Evolutionary conservation across 305 asterid species (phyloP), one percentile per base, ranked within the genome.

Genomic region (Plantago coronopus): DNA sequence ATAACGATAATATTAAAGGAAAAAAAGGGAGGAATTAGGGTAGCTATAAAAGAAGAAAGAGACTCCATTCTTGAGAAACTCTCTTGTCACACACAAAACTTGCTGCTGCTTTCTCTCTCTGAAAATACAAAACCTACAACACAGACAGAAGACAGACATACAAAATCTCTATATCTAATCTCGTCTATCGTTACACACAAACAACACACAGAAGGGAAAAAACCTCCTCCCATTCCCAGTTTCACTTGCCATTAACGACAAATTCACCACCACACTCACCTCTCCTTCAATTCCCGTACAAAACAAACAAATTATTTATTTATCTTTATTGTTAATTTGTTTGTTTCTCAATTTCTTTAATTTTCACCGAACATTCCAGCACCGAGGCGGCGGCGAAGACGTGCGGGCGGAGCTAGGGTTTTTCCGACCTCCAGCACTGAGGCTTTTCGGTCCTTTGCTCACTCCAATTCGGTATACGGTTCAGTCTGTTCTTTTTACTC

Each of bases 391-490:
- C n/a, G n/a, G n/a, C n/a, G n/a, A n/a, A n/a, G n/a, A n/a, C n/a
- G n/a, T n/a, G 76, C 78, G 79, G 79, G 76, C 78, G 23, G 56
- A 31, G 61, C 55, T 49, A 66, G 62, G 72, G 72, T 57, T 65
- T 72, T 31, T 7, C 38, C 38, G 38, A n/a, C 8, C 38, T 8
- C 5, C 31, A 8, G 1, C 11, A 31, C 65, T 73, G 76, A 74
- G 69, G 54, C 43, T 65, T 71, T 64, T 40, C 64, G 74, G 74
- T 50, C 55, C 49, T 54, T 62, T 48, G 51, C 19, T 57, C 21
- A 17, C 62, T 62, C 63, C 62, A 29, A 40, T 25, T 48, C 22
- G 27, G 19, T 51, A 31, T 64, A 67, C 63, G 72, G 66, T 68
- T 75, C 67, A 66, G 64, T 72, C 60, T 57, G 14, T 54, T 54